Evolutionary conservation across 305 asterid species (phyloP).

Genomic region (Solanum hybrid): DNA sequence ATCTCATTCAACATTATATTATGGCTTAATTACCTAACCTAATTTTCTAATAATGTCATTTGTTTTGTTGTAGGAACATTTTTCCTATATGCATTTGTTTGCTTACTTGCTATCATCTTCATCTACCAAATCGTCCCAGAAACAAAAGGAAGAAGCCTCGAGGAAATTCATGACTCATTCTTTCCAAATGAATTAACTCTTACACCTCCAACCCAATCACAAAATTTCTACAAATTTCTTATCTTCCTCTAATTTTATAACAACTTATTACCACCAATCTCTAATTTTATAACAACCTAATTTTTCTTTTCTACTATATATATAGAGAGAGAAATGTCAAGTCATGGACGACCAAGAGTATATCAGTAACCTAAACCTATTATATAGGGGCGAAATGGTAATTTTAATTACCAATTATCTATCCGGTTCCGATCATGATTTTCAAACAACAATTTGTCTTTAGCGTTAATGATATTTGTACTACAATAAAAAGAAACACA

Average conservation of each 20-base stretch:
- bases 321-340: no score
- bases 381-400: no score
- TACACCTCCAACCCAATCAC: neutral
- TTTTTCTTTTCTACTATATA: neutral
- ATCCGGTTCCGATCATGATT: no score
- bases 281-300: neutral
- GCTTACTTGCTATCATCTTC: constrained; percentile 43
- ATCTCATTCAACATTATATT: neutral
- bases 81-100: constrained; percentile 38
- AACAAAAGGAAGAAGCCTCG: constrained; percentile 66
- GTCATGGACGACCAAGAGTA: no score
- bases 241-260: neutral
- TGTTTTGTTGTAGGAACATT: constrained; percentile 42
- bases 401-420: no score
- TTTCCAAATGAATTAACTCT: neutral
- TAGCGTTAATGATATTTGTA: no score
- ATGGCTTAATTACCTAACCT: neutral
- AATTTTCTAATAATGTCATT: neutral
- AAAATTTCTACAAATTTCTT: neutral
- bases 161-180: constrained; percentile 41
- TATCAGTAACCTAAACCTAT: no score
- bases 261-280: neutral
- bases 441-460: no score
- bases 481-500: no score
- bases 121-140: constrained; percentile 47